Conservation (phyloP, 1,139 yeast species). For the Kodamaea suecica region DNA sequence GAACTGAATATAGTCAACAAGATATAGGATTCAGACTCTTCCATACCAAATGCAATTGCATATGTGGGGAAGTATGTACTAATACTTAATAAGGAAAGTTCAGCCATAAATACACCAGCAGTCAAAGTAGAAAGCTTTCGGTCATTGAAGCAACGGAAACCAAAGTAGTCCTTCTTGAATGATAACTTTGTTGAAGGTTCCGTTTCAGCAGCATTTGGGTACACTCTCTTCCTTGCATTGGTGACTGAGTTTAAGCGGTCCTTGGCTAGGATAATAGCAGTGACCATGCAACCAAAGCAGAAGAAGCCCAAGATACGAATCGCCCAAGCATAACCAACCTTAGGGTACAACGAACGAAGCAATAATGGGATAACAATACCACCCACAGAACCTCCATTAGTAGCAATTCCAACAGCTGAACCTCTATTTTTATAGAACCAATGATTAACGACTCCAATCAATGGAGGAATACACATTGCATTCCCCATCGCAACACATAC, state of each 20-base stretch:
- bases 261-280: slow-evolving; percentile 34
- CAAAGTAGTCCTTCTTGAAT: slow-evolving; percentile 13
- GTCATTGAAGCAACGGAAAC: slow-evolving; percentile 25
- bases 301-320: slow-evolving; percentile 34
- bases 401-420: slow-evolving; percentile 35
- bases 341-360: slow-evolving; percentile 28
- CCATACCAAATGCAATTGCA: slow-evolving; percentile 39
- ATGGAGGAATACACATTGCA: slow-evolving; percentile 35
- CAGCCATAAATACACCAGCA: slow-evolving; percentile 45
- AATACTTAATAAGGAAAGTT: slow-evolving; percentile 52
- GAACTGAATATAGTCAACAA: slow-evolving; percentile 41
- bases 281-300: slow-evolving; percentile 28
- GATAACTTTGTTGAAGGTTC: slow-evolving; percentile 1
- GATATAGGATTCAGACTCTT: slow-evolving; percentile 35
- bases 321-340: slow-evolving; percentile 36
- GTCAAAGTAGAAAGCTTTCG: slow-evolving; percentile 27
- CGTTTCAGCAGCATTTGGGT: slow-evolving; percentile 2
- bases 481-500: slow-evolving; percentile 35
- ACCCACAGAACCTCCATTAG: slow-evolving; percentile 41
- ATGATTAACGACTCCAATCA: slow-evolving; percentile 38
- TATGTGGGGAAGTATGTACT: slow-evolving; percentile 45
- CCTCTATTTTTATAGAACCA: slow-evolving; percentile 38
- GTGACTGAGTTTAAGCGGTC: slow-evolving; percentile 37
- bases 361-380: slow-evolving; percentile 36
- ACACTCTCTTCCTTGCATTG: not conserved